Evolutionary conservation across 352 stramenopile species (phyloP).

Genomic region (Phytophthora kernoviae): DNA sequence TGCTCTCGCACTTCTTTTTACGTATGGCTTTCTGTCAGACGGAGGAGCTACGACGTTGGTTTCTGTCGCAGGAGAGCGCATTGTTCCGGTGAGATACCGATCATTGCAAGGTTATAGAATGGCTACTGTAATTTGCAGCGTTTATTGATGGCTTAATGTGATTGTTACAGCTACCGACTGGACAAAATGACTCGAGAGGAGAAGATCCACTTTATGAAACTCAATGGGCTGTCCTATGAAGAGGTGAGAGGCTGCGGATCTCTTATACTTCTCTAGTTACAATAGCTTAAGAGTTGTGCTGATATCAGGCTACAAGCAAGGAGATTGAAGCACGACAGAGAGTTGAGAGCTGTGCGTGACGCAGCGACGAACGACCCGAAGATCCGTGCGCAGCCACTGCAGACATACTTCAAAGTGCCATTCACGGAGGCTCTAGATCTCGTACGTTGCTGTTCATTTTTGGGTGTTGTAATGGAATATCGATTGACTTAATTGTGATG

Average conservation of each 20-base stretch:
- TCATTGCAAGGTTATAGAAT: neutral
- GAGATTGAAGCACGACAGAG: constrained; percentile 67
- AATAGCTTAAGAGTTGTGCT: neutral
- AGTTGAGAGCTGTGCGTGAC: constrained; percentile 79
- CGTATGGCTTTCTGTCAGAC: constrained; percentile 97
- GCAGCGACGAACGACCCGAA: constrained; percentile 52
- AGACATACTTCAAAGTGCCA: constrained; percentile 95
- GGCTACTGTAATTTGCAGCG: constrained; percentile 12
- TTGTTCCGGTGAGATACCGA: constrained; percentile 86
- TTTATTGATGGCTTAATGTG: constrained; percentile 35
- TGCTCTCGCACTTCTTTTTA: constrained; percentile 98
- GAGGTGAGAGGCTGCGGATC: constrained; percentile 35
- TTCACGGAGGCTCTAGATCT: constrained; percentile 97
- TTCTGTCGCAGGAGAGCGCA: constrained; percentile 94
- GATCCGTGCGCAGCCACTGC: constrained; percentile 50
- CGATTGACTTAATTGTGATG: neutral
- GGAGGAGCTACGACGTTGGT: constrained; percentile 98
- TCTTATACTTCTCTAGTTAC: neutral
- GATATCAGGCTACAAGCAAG: constrained; percentile 48
- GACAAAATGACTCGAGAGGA: constrained; percentile 91
- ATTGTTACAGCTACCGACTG: constrained; percentile 59
- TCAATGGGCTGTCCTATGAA: constrained; percentile 82
- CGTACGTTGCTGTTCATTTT: constrained; percentile 38
- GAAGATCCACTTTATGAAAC: constrained; percentile 89
- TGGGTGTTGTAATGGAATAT: neutral